Conservation (phyloP, 495 filamentous ascomycete species). For the Penicillium taxi region DNA sequence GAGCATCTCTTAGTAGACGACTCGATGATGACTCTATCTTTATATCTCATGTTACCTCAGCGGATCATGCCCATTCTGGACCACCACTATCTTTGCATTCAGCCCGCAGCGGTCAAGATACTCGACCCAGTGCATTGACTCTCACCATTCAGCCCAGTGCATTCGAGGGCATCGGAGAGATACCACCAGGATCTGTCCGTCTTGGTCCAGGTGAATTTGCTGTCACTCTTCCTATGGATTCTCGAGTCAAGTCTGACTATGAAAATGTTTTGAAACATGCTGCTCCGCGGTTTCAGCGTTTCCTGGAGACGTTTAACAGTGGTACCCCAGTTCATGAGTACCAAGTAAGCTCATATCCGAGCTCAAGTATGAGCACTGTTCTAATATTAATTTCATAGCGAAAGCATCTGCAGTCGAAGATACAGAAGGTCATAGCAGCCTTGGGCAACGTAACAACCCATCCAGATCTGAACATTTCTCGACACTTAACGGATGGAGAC, state of each 20-base stretch:
- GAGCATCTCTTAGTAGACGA: conserved; percentile 31
- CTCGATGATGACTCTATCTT: conserved; percentile 20
- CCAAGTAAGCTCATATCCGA: conserved; percentile 17
- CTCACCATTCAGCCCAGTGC: conserved; percentile 40
- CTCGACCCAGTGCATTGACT: too few species aligned
- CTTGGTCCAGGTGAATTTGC: conserved; percentile 40
- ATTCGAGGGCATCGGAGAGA: conserved; percentile 22
- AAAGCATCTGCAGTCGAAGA: conserved; percentile 17
- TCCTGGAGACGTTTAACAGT: conserved; percentile 16
- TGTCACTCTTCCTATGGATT: conserved; percentile 40
- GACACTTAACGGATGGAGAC: conserved; percentile 27
- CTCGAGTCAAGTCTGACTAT: conserved; percentile 38
- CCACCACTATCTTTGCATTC: conserved; percentile 18
- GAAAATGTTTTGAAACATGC: conserved; percentile 26
- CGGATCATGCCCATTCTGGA: conserved; percentile 18
- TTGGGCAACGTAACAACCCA: conserved; percentile 45
- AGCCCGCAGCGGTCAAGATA: conserved; percentile 10
- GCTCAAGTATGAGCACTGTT: not conserved
- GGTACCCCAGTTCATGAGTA: conserved; percentile 5
- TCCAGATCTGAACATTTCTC: conserved; percentile 45
- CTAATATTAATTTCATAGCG: conserved; percentile 10
- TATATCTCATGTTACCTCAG: conserved; percentile 13
- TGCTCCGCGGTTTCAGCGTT: conserved; percentile 18
- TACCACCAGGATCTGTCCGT: conserved; percentile 30
- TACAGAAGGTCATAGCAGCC: conserved; percentile 33